Percentiles rank a stretch among this genome's conserved stretches.
Evolutionary conservation across 1,139 yeast species (phyloP).

Genomic region (Protomyces macrosporus): DNA sequence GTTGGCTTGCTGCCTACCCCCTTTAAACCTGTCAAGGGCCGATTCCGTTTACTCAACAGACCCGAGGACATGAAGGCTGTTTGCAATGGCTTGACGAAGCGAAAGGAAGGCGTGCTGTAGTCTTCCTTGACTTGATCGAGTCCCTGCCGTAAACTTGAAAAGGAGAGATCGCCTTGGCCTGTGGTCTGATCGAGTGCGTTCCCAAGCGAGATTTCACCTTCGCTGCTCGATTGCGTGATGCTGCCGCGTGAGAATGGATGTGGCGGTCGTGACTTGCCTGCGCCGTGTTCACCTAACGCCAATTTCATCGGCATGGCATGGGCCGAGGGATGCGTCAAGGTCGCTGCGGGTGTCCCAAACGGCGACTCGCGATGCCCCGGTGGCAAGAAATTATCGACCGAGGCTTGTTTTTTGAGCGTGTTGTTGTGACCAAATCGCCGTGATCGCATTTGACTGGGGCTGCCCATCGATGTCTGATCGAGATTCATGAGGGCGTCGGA

Average conservation of each 20-base stretch:
- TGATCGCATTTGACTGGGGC: conserved; percentile 31
- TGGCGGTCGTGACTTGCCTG: conserved; percentile 3
- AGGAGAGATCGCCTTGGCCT: neutral
- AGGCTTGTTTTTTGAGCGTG: conserved; percentile 30
- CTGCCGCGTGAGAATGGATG: conserved; percentile 33
- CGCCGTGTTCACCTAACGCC: neutral
- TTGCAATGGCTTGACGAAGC: conserved; percentile 74
- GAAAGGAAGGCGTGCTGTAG: conserved; percentile 49
- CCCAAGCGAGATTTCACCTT: conserved; percentile 1
- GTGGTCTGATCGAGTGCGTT: conserved; percentile 6
- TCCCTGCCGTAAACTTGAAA: neutral
- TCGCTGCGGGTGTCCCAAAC: conserved; percentile 29
- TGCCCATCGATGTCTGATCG: conserved; percentile 40
- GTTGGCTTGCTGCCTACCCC: conserved; percentile 1
- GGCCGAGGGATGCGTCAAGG: conserved; percentile 30
- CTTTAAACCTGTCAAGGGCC: conserved; percentile 33
- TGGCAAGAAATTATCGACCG: conserved; percentile 31
- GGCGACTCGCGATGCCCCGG: conserved; percentile 31
- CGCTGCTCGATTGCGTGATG: conserved; percentile 27
- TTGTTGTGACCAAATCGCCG: conserved; percentile 21
- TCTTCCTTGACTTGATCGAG: conserved; percentile 11
- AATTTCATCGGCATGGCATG: conserved; percentile 26
- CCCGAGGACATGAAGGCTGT: conserved; percentile 80
- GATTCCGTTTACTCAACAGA: conserved; percentile 61
- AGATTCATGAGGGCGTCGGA: conserved; percentile 21